phyloP scores from a whole-genome alignment of 371 early-diverging fungal species.

The Entomophthora muscae region DNA sequence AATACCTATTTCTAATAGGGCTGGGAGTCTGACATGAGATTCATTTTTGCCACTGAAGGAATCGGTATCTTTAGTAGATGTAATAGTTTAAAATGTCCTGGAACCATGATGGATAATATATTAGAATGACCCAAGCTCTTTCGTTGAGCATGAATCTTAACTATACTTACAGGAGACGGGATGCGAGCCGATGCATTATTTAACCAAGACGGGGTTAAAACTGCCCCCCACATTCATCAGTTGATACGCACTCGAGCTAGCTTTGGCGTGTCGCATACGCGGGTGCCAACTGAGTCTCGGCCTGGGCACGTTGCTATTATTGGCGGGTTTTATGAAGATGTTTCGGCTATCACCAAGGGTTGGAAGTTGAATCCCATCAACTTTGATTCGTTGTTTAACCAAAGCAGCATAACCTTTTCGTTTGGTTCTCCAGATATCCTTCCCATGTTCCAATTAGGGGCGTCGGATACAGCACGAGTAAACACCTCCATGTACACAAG shows the following conservation, averaged over 20 bases:
- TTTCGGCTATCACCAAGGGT: slow-evolving; percentile 90
- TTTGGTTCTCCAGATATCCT: slow-evolving; percentile 94
- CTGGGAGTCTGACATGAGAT: too few species aligned
- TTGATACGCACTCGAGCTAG: slow-evolving; percentile 42
- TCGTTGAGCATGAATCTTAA: too few species aligned
- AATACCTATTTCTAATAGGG: too few species aligned
- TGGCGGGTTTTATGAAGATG: slow-evolving; percentile 95
- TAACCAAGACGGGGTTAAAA: slow-evolving; percentile 16
- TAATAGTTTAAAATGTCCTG: too few species aligned
- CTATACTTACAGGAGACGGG: slow-evolving; percentile 83
- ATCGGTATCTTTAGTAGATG: too few species aligned
- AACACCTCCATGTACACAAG: slow-evolving; percentile 79
- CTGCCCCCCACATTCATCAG: slow-evolving; percentile 56
- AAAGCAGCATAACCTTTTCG: slow-evolving; percentile 82
- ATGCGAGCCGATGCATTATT: slow-evolving; percentile 82
- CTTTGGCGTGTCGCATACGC: slow-evolving; percentile 89
- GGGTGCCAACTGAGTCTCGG: slow-evolving; percentile 95
- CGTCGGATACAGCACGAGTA: slow-evolving; percentile 50
- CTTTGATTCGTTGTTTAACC: slow-evolving; percentile 89
- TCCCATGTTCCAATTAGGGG: slow-evolving; percentile 88
- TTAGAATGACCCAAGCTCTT: too few species aligned
- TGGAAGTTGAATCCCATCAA: slow-evolving; percentile 95
- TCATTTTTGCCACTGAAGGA: too few species aligned
- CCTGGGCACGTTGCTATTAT: slow-evolving; percentile 95
- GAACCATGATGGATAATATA: too few species aligned